A percentile compares a stretch with the other conserved stretches of the same genome.
Conservation (phyloP, 352 stramenopile species). For the Globisporangium yorkense region DNA sequence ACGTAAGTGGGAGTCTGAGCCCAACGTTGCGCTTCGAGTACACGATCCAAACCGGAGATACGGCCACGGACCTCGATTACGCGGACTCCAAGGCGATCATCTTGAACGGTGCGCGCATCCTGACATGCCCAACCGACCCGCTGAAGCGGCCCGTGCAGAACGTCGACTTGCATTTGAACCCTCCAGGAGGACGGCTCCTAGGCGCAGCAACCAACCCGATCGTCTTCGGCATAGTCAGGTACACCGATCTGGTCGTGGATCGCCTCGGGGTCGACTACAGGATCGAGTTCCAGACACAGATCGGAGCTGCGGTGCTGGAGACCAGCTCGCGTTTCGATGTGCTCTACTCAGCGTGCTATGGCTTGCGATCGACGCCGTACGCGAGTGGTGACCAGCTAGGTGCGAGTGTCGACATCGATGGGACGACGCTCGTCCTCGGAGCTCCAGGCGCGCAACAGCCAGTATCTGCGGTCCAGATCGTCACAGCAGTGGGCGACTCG, state of each 20-base stretch:
- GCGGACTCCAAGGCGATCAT: constrained; percentile 42
- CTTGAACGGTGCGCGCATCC: constrained; percentile 60
- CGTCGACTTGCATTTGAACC: constrained; percentile 75
- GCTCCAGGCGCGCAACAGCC: constrained; percentile 48
- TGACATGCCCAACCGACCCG: constrained; percentile 49
- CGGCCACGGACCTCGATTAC: constrained; percentile 59
- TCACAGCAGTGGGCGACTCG: constrained; percentile 46
- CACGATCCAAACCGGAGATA: constrained; percentile 66
- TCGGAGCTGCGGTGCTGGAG: constrained; percentile 34
- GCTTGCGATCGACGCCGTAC: constrained; percentile 51
- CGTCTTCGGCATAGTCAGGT: constrained; percentile 51
- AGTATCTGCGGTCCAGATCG: constrained; percentile 65
- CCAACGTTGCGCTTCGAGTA: constrained; percentile 67
- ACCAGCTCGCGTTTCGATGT: constrained; percentile 54
- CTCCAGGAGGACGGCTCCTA: constrained; percentile 47
- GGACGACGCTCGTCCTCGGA: constrained; percentile 63
- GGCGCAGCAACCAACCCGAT: constrained; percentile 37
- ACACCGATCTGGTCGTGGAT: constrained; percentile 70
- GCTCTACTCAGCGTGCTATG: constrained; percentile 66
- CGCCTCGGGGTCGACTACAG: constrained; percentile 64
- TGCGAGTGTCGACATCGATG: constrained; percentile 60
- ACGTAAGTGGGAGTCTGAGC: constrained; percentile 47
- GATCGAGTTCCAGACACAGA: constrained; percentile 46
- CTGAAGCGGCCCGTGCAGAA: constrained; percentile 31
- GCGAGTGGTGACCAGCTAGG: constrained; percentile 54